phyloP scores from a whole-genome alignment of 441 rosid species.

The Arabidopsis hybrid region DNA sequence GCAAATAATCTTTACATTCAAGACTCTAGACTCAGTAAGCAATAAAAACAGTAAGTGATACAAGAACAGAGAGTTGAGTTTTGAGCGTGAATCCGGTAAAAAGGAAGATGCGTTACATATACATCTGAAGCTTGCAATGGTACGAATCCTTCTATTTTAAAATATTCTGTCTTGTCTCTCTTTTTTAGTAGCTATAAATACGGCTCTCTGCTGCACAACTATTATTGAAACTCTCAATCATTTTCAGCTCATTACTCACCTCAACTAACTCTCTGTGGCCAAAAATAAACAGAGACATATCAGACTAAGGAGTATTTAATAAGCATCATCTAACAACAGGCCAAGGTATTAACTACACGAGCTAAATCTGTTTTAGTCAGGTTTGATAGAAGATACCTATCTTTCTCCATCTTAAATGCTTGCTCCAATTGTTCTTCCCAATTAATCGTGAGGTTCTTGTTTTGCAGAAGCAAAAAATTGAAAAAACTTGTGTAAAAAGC shows the following conservation, averaged over 20 bases:
- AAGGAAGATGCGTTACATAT: constrained; percentile 32
- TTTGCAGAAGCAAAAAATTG: constrained; percentile 27
- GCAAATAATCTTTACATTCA: not conserved
- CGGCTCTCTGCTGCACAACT: not conserved
- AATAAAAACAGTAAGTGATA: not conserved
- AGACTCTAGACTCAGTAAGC: not conserved
- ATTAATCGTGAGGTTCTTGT: constrained; percentile 8
- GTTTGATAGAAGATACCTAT: not conserved
- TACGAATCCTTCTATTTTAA: constrained; percentile 26
- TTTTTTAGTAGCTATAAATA: constrained; percentile 15
- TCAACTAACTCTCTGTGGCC: constrained; percentile 37
- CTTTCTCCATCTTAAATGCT: constrained; percentile 6
- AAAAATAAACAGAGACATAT: not conserved
- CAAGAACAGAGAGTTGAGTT: not conserved
- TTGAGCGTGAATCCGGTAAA: constrained; percentile 34
- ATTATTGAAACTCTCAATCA: constrained; percentile 13
- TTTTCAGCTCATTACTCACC: constrained; percentile 34
- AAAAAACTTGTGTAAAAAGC: constrained; percentile 10
- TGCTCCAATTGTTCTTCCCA: constrained; percentile 12
- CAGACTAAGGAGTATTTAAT: constrained; percentile 28
- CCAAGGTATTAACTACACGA: constrained; percentile 34
- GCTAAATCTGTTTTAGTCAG: not conserved
- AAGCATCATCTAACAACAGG: constrained; percentile 29
- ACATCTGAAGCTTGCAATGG: constrained; percentile 24
- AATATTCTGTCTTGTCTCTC: constrained; percentile 17